These are phyloP conservation scores for Trichosanthes cucumerina DNA, from an alignment of 306 rosid species.

Conservation along the genomic window DNA sequence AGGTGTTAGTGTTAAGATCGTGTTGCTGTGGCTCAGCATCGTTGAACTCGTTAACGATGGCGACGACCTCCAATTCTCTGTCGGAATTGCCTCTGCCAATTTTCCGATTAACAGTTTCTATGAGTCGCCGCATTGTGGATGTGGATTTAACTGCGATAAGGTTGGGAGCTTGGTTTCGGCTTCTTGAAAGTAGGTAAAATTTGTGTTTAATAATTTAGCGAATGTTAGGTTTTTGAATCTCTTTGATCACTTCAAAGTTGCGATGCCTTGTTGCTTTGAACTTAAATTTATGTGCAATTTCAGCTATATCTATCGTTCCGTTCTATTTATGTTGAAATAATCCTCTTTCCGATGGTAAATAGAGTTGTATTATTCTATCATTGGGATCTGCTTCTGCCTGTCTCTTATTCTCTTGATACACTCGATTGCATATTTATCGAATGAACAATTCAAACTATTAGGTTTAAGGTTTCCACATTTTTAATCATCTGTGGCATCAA, in stretches of 20 bases:
- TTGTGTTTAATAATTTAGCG: not conserved
- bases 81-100: constrained; percentile 35
- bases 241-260: not conserved
- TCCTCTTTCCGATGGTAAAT: not conserved
- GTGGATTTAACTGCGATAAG: constrained; percentile 27
- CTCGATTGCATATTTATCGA: not conserved
- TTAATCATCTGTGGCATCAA: not conserved
- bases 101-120: constrained; percentile 28
- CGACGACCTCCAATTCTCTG: constrained; percentile 31
- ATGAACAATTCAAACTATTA: not conserved
- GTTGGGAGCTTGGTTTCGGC: not conserved
- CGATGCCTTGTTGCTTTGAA: not conserved
- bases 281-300: not conserved
- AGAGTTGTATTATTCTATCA: not conserved
- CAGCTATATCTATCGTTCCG: not conserved
- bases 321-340: not conserved
- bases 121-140: constrained; percentile 53
- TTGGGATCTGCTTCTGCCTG: not conserved
- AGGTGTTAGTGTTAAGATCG: constrained; percentile 45
- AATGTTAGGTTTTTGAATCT: not conserved
- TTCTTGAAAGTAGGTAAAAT: not conserved
- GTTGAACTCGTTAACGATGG: constrained; percentile 31
- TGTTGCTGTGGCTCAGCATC: constrained; percentile 44
- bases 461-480: not conserved
- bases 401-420: not conserved